Evolutionary conservation across 208 protist species (phyloP).

Genomic region (Acanthamoeba quina): DNA sequence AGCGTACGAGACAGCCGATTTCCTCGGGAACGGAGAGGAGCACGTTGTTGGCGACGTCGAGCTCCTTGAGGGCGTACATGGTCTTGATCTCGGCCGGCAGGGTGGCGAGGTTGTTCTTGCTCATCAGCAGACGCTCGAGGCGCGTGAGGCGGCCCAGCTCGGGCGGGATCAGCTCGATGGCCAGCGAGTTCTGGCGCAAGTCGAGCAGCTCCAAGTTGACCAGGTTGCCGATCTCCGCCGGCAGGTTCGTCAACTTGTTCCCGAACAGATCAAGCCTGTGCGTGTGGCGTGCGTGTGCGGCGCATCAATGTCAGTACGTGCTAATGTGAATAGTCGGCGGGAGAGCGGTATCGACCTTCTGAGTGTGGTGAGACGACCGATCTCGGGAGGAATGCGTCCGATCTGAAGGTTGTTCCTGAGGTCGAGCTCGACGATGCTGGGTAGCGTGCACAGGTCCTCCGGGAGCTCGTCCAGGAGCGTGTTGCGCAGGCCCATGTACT

Average conservation of each 20-base stretch:
- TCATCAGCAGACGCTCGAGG: constrained; percentile 54
- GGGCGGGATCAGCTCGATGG: constrained; percentile 60
- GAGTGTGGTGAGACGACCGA: constrained; percentile 80
- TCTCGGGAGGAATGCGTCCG: constrained; percentile 81
- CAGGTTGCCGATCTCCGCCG: constrained; percentile 79
- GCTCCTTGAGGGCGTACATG: constrained; percentile 63
- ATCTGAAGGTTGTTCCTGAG: constrained; percentile 84
- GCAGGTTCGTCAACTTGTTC: constrained; percentile 79
- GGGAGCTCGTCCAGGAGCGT: constrained; percentile 79
- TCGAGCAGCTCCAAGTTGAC: constrained; percentile 71
- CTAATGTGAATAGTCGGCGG: neutral
- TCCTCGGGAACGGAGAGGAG: constrained; percentile 49
- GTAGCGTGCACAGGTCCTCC: constrained; percentile 73
- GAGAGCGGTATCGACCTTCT: neutral
- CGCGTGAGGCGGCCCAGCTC: constrained; percentile 62
- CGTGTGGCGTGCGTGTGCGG: neutral
- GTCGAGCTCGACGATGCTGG: constrained; percentile 81
- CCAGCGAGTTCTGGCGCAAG: constrained; percentile 67
- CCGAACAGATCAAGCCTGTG: constrained; percentile 75
- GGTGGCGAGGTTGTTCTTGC: constrained; percentile 72
- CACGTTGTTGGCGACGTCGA: constrained; percentile 67
- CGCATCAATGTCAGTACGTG: neutral
- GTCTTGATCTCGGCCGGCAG: constrained; percentile 73
- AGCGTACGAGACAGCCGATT: constrained; percentile 64
- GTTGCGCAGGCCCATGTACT: constrained; percentile 80